Percentiles rank a stretch among this genome's conserved stretches.
phyloP scores from a whole-genome alignment of 768 basidiomycete species.

The Suillus luteus region DNA sequence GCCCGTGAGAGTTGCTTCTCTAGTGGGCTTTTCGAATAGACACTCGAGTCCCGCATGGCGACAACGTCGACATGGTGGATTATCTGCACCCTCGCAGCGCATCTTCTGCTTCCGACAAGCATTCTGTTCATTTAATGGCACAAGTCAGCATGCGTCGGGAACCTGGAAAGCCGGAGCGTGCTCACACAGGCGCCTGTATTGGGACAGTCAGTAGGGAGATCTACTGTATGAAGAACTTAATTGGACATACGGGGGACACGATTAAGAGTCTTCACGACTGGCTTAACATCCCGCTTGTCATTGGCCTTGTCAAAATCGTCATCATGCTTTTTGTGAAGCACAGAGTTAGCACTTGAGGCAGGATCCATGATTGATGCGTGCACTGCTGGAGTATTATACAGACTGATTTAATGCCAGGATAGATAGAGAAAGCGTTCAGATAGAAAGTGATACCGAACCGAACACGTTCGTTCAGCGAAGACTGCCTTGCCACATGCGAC shows the following conservation, averaged over 20 bases:
- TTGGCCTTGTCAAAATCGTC: conserved; percentile 40
- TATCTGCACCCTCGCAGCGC: conserved; percentile 96
- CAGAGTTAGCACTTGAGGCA: conserved; percentile 6
- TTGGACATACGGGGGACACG: conserved; percentile 77
- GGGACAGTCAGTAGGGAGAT: neutral
- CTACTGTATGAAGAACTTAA: conserved; percentile 18
- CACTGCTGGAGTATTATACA: conserved; percentile 6
- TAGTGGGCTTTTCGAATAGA: conserved; percentile 91
- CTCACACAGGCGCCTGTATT: conserved; percentile 77
- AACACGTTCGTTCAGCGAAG: conserved; percentile 9
- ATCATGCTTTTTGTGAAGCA: conserved; percentile 59
- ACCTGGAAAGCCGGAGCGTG: conserved; percentile 19
- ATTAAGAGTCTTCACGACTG: conserved; percentile 77
- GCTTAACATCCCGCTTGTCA: conserved; percentile 69
- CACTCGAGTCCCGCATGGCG: conserved; percentile 88
- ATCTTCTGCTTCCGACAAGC: conserved; percentile 96
- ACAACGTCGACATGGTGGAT: conserved; percentile 95
- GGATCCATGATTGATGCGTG: conserved; percentile 23
- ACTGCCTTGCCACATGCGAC: conserved; percentile 11
- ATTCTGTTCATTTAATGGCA: conserved; percentile 55
- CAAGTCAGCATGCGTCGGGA: conserved; percentile 23
- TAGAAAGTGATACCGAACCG: conserved; percentile 23
- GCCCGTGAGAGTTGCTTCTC: conserved; percentile 83
- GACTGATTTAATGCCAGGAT: conserved; percentile 17
- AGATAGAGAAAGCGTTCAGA: conserved; percentile 17